Evolutionary conservation across 2,329 filamentous ascomycete genomes (phyloP), one percentile per base, ranked within the genome.

Genomic region (Cladophialophora bantiana): DNA sequence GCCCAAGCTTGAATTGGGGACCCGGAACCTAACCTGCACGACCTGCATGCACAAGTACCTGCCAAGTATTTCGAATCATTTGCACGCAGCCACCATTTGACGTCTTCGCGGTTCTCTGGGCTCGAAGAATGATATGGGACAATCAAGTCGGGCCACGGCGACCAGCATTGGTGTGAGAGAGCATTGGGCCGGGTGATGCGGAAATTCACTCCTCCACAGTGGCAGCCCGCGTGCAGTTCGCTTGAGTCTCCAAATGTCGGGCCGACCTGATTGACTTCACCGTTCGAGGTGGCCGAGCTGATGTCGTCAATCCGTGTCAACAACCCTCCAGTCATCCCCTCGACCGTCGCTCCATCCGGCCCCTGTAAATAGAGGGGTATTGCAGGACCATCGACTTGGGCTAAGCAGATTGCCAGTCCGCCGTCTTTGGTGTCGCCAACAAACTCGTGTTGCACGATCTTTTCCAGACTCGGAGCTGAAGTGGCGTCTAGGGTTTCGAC

Each of bases 1-100:
- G 86, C 83, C 89, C 89, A 92, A 0, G 84, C 79, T 71, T 89
- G 85, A 56, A 90, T 84, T 63, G 90, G 88, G 67, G 86, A 89
- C 2, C 89, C 88, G 1, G 85, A 83, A 1, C 78, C 77, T 3
- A 88, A 79, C 7, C 89, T 85, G 74, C 90, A 92, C 3, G 86
- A 85, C 7, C 78, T 81, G 75, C 89, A 92, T 0, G 83, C 81
- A 72, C 89, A 91, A 10, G 84, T 83, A 0, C 87, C 86, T 6
- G 86, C 85, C 1, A 89, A 77, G 74, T 88, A 90, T 68, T 82
- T 86, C 3, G 77, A 82, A 10, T 79, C 70, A 31, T 69, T 70
- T 6, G 76, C 76, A 15, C 82, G 78, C n/a, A 90, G 78, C 83
- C 86, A 90, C 87, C 87, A 90, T 70, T 87, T 86, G 3, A 81